Base-by-base conservation (phyloP, 1,284 basidiomycete genomes). In the Rhodotorula sp. region DNA sequence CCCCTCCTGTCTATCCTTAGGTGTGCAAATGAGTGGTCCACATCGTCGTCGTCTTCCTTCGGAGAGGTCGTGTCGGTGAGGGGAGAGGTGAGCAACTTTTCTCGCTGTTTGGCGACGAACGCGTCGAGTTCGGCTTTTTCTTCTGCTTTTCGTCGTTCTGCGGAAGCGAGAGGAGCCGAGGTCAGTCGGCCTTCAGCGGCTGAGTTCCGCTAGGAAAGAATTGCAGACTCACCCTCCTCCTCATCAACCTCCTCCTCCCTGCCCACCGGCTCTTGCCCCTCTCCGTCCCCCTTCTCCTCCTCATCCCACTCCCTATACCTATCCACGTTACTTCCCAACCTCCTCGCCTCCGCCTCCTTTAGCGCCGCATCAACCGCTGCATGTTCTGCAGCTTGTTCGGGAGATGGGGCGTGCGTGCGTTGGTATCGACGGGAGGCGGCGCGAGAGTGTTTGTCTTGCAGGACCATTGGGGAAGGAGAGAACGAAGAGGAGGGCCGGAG, bases 11-110 rank as follows among this genome's bases (percentile, higher is more conserved):
- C 46, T 51, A 67, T 60, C 53, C 64, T 57, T 37, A 70, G 31
- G 48, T 70, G 68, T 16, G 60, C 53, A 48, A 70, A 70, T 37
- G 68, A 64, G 50, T 62, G 37, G 46, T 70, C 68, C 15, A 70
- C 54, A 26, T 70, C 64, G 18, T 66, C 57, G 20, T 66, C 64
- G 31, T 69, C 64, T 2, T 57, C 60, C 5, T 66, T 53, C 1
- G 26, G 37, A 7, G 7, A 20, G 30, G 2, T 31, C 30, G 4
- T 16, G 5, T n/a, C 31, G n/a, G 24, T 30, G 13, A 7, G 22
- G 9, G 57, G n/a, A 22, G 20, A 2, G 2, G 24, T 22, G 8
- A 30, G 34, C 24, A 69, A 56, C 40, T 46, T 31, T 20, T 47
- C 28, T 2, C 62, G 64, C 40, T 70, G 68, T 24, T 2, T 15